phyloP scores from a whole-genome alignment of 371 early-diverging fungal genomes.

The Funneliformis caledonium region DNA sequence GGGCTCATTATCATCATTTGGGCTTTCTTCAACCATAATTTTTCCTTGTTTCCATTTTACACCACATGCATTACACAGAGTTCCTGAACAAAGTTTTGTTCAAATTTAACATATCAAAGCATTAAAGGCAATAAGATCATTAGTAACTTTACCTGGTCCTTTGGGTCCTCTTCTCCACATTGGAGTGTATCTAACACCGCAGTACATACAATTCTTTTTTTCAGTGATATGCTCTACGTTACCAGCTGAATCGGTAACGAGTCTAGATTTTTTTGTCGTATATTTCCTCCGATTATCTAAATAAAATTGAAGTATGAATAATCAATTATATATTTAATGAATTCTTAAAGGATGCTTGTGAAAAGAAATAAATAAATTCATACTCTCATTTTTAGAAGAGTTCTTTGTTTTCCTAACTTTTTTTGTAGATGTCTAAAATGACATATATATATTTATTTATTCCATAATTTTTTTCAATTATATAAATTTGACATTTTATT shows the following conservation, averaged over 20 bases:
- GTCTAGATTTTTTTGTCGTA: not conserved
- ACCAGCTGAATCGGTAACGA: not conserved
- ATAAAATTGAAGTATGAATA: too few species aligned
- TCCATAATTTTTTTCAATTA: too few species aligned
- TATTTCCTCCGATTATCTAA: not conserved
- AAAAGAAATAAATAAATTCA: not conserved
- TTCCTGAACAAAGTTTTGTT: conserved; percentile 46
- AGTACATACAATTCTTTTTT: conserved; percentile 64
- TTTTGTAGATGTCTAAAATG: not conserved
- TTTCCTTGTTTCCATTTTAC: conserved; percentile 87
- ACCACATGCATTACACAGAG: conserved; percentile 91
- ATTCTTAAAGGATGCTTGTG: not conserved
- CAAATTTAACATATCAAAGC: not conserved
- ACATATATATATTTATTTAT: too few species aligned
- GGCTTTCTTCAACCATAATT: conserved; percentile 51
- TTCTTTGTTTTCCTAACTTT: not conserved
- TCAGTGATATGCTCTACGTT: not conserved
- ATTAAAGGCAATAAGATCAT: not conserved
- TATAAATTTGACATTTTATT: too few species aligned
- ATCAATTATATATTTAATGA: not conserved
- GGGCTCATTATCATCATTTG: not conserved
- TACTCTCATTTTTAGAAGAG: not conserved
- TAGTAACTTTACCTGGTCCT: conserved; percentile 53
- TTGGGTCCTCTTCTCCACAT: conserved; percentile 91
- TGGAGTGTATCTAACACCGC: conserved; percentile 81